Conservation (phyloP, 148 eudicot genomes). For the Rhododendron ovatum region DNA sequence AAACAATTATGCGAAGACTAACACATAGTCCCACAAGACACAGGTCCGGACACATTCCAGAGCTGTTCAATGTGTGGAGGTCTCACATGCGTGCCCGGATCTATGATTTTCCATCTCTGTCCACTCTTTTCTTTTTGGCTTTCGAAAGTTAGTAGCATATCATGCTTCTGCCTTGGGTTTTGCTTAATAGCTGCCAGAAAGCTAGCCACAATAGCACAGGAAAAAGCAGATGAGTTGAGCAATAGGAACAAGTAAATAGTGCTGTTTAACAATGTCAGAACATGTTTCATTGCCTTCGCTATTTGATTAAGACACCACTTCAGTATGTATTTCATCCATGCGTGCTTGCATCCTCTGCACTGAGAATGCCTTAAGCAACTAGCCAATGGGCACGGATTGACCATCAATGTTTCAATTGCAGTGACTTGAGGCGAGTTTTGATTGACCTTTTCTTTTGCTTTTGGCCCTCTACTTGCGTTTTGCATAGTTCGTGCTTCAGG, state of each 20-base stretch:
- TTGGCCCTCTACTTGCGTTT: neutral
- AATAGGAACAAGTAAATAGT: too few species aligned
- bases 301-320: too few species aligned
- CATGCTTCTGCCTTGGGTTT: too few species aligned
- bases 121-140: neutral
- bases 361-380: constrained; percentile 33
- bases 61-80: neutral
- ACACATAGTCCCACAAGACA: neutral
- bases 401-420: constrained; percentile 25
- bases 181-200: neutral
- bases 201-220: neutral
- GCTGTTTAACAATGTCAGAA: neutral
- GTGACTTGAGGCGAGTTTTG: neutral
- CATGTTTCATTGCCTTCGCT: too few species aligned
- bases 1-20: neutral
- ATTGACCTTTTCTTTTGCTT: neutral
- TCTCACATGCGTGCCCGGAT: neutral
- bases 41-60: neutral
- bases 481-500: neutral
- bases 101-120: too few species aligned
- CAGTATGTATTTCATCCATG: too few species aligned
- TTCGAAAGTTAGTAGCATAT: neutral
- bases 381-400: constrained; percentile 46
- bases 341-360: neutral
- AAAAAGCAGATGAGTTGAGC: too few species aligned